A percentile compares a stretch with the other conserved stretches of the same genome.
Evolutionary conservation across 768 basidiomycete species (phyloP).

Genomic region (Lyophyllum shimeji): DNA sequence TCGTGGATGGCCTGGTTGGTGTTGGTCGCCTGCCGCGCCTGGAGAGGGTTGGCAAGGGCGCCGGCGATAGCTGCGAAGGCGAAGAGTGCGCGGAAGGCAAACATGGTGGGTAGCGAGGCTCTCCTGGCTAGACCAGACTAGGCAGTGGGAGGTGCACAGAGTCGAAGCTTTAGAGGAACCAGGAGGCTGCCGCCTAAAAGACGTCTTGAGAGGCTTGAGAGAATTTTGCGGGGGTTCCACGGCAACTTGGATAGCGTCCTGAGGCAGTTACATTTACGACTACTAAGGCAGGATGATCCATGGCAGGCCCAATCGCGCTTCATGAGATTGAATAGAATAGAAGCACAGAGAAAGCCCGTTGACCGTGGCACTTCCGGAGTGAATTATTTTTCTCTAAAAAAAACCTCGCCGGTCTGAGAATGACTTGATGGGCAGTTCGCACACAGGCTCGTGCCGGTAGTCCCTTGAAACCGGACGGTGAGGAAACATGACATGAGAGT

Average conservation of each 20-base stretch:
- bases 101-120: slow-evolving; percentile 21
- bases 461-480: not conserved
- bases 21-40: slow-evolving; percentile 29
- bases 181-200: slow-evolving; percentile 11
- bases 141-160: not conserved
- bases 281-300: not conserved
- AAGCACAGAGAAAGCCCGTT: slow-evolving; percentile 1
- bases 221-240: slow-evolving; percentile 14
- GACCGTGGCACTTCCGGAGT: not conserved
- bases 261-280: slow-evolving; percentile 3
- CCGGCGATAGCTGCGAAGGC: slow-evolving; percentile 26
- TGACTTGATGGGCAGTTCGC: not conserved
- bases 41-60: slow-evolving; percentile 28
- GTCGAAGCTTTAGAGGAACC: not conserved
- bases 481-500: not conserved
- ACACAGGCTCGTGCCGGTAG: not conserved
- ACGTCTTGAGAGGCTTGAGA: slow-evolving; percentile 15
- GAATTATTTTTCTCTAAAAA: not conserved
- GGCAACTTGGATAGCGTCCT: not conserved
- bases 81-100: slow-evolving; percentile 27
- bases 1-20: slow-evolving; percentile 29
- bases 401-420: slow-evolving; percentile 1
- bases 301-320: slow-evolving; percentile 16
- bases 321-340: slow-evolving; percentile 14
- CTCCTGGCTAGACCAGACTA: not conserved